Percentiles rank a stretch among this genome's conserved stretches.
These are phyloP conservation scores for Cercospora sojina DNA, from an alignment of 2,329 filamentous ascomycete species.

Conservation along the genomic window DNA sequence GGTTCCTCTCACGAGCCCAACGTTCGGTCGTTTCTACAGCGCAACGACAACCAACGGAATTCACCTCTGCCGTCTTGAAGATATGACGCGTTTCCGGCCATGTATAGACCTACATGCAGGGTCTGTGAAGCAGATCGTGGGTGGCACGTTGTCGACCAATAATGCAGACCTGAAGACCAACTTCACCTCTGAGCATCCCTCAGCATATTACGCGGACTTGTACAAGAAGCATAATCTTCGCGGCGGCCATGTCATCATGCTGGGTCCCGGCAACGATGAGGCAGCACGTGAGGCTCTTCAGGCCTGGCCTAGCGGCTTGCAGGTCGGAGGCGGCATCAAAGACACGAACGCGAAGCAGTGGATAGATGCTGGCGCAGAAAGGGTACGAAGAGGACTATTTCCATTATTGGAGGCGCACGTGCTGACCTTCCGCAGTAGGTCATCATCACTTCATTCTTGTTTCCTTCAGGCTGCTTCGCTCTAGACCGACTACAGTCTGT, in stretches of 20 bases:
- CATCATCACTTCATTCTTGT: constrained; percentile 94
- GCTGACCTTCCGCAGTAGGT: constrained; percentile 60
- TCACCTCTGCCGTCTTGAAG: constrained; percentile 8
- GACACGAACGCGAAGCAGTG: constrained; percentile 80
- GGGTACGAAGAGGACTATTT: constrained; percentile 57
- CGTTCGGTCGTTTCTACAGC: neutral
- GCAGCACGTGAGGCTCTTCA: constrained; percentile 74
- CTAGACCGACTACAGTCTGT: constrained; percentile 72
- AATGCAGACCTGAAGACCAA: constrained; percentile 71
- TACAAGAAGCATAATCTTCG: constrained; percentile 73
- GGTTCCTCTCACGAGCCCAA: neutral
- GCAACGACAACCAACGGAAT: neutral
- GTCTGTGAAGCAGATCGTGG: constrained; percentile 97
- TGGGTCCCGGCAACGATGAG: constrained; percentile 81
- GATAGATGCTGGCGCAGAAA: constrained; percentile 85
- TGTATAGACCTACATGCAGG: constrained; percentile 98
- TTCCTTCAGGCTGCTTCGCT: constrained; percentile 80
- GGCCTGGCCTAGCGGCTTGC: constrained; percentile 76
- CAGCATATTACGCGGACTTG: constrained; percentile 75
- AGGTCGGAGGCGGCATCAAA: constrained; percentile 91
- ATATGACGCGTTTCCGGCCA: constrained; percentile 89
- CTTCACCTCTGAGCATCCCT: constrained; percentile 80
- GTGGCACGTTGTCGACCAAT: constrained; percentile 72
- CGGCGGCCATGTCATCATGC: constrained; percentile 94
- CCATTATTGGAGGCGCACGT: neutral